Evolutionary conservation across 768 basidiomycete species (phyloP).

Genomic region (Podaxis sp.): DNA sequence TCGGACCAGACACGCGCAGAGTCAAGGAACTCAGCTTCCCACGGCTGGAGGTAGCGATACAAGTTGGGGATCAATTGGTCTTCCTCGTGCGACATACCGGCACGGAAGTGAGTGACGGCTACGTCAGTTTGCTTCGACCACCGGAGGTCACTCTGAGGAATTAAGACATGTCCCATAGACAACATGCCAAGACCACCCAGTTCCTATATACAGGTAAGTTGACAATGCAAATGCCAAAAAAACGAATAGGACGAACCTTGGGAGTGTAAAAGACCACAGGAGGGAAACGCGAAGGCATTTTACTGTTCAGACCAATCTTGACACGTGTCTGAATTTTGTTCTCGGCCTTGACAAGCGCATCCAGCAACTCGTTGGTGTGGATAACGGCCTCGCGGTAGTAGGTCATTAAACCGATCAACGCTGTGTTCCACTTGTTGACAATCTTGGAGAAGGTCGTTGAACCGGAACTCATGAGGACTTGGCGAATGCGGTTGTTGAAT

Average conservation of each 20-base stretch:
- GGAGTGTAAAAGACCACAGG: slow-evolving; percentile 96
- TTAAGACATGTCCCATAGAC: slow-evolving; percentile 98
- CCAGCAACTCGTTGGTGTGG: slow-evolving; percentile 94
- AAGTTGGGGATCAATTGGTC: slow-evolving; percentile 96
- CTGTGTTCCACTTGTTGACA: slow-evolving; percentile 97
- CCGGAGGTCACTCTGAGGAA: slow-evolving; percentile 94
- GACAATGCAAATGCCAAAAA: background rate
- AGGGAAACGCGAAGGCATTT: slow-evolving; percentile 99
- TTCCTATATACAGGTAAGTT: slow-evolving; percentile 47
- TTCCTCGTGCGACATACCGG: slow-evolving; percentile 96
- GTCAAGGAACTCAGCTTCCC: slow-evolving; percentile 97
- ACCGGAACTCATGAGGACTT: slow-evolving; percentile 97
- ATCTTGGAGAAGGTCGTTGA: slow-evolving; percentile 99
- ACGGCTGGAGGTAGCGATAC: slow-evolving; percentile 95
- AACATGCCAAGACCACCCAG: slow-evolving; percentile 98
- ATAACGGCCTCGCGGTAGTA: slow-evolving; percentile 98
- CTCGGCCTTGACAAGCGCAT: slow-evolving; percentile 96
- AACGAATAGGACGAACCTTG: slow-evolving; percentile 47
- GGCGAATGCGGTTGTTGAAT: slow-evolving; percentile 96
- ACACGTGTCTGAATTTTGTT: slow-evolving; percentile 99
- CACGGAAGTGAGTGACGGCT: slow-evolving; percentile 84
- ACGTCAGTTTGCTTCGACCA: slow-evolving; percentile 99
- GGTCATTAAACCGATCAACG: slow-evolving; percentile 94
- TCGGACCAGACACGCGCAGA: slow-evolving; percentile 99
- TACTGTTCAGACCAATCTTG: slow-evolving; percentile 98